phyloP scores from a whole-genome alignment of 805 yeast species.

The Nakazawaea wyomingensis region DNA sequence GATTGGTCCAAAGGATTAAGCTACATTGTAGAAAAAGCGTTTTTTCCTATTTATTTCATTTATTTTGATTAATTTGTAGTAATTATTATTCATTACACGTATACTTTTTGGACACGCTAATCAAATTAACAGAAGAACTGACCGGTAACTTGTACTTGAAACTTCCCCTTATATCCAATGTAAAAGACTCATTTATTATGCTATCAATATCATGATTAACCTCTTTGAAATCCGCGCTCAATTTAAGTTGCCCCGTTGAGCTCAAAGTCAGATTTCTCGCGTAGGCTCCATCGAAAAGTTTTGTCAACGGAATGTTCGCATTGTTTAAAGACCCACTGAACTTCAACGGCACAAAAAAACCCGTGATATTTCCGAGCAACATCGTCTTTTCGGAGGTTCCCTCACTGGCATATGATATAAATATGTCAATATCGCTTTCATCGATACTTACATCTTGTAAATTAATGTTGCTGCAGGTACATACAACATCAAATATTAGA shows the following conservation, averaged over 20 bases:
- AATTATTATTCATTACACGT: neutral
- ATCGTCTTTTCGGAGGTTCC: slow-evolving; percentile 22
- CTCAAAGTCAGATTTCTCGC: neutral
- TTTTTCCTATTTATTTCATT: neutral
- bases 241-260: slow-evolving; percentile 27
- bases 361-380: slow-evolving; percentile 25
- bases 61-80: neutral
- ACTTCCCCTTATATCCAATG: slow-evolving; percentile 27
- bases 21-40: no score
- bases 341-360: slow-evolving; percentile 26
- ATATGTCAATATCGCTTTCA: slow-evolving; percentile 28
- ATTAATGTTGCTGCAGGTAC: slow-evolving; percentile 22
- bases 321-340: slow-evolving; percentile 23
- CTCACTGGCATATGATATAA: slow-evolving; percentile 20
- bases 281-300: neutral
- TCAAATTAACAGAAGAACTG: slow-evolving; percentile 19
- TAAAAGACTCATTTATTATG: slow-evolving; percentile 23
- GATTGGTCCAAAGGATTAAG: slow-evolving; percentile 79
- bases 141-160: slow-evolving; percentile 26
- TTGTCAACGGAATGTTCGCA: slow-evolving; percentile 2
- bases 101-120: slow-evolving; percentile 22
- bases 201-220: slow-evolving; percentile 2
- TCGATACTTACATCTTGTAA: slow-evolving; percentile 27
- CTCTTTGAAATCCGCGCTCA: slow-evolving; percentile 22
- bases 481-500: slow-evolving; percentile 26